These are phyloP conservation scores for Fusarium staphyleae DNA, from an alignment of 2,329 filamentous ascomycete species.

Conservation along the genomic window DNA sequence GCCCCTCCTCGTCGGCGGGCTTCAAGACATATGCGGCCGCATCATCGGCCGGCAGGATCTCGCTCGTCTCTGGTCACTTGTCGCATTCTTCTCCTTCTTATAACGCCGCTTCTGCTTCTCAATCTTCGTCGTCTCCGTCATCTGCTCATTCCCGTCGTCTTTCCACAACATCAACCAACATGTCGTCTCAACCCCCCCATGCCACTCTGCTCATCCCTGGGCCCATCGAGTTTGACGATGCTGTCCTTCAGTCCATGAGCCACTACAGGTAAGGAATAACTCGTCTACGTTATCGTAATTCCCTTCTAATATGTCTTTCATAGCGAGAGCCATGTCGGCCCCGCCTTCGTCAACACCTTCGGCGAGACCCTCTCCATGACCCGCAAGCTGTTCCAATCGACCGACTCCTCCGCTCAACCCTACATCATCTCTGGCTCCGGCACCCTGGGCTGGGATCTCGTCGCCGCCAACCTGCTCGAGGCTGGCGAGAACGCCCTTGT, in stretches of 20 bases:
- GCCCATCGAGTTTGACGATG: constrained; percentile 98
- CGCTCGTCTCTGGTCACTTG: constrained; percentile 41
- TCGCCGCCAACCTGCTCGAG: constrained; percentile 92
- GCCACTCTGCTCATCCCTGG: constrained; percentile 91
- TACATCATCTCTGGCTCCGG: constrained; percentile 94
- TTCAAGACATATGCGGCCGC: constrained; percentile 37
- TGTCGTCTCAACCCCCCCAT: constrained; percentile 69
- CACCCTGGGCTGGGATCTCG: constrained; percentile 95
- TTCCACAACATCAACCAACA: constrained; percentile 48
- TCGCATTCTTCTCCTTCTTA: constrained; percentile 28
- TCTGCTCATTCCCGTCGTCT: constrained; percentile 30
- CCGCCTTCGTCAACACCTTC: constrained; percentile 87
- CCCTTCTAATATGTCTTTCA: constrained; percentile 8
- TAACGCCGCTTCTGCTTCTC: constrained; percentile 25
- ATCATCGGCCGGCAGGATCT: constrained; percentile 42
- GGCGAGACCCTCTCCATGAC: constrained; percentile 88
- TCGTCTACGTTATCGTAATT: neutral
- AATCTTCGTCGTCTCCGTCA: constrained; percentile 22
- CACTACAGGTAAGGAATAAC: constrained; percentile 72
- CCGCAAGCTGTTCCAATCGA: constrained; percentile 93
- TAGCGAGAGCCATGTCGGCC: constrained; percentile 93
- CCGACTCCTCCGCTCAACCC: constrained; percentile 81
- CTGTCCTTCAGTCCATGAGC: constrained; percentile 91
- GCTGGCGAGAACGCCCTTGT: constrained; percentile 89
- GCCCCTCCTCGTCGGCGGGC: constrained; percentile 41